Base-by-base conservation (phyloP, 768 basidiomycete species). In the Boletales sp. region DNA sequence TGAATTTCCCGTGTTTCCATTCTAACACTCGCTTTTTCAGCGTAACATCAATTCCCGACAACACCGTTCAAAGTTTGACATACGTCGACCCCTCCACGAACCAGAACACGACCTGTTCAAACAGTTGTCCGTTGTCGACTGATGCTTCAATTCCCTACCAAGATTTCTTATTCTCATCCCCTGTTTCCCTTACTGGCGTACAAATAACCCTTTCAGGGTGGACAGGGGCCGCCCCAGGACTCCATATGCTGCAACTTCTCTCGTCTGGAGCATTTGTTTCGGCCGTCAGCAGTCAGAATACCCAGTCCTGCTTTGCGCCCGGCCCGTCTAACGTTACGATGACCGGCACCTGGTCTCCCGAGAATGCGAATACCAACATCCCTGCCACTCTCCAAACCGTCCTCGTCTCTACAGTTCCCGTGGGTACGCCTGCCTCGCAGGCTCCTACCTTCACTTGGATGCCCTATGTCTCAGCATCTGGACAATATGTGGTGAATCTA, bases 201-300 rank as follows among this genome's bases (percentile, higher is more conserved):
- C 86, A 94, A 67, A 74, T 99, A 60, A 86, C 83, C 48, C 74
- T 98, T 17, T 82, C 85, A 8, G 71, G 75, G 41, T 95, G 87
- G 78, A 77, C 72, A 40, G 95, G 94, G 34, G 68, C 74, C 9
- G 80, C 83, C 8, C 80, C 90, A 4, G 96, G 94, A 38, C 71
- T 99, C 32, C 93, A 95, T 65, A 75, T 96, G 44, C 65, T 98
- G n/a, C 92, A 98, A 61, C 74, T 98, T 14, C 81, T 99, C 17
- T 94, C 92, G 3, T 86, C 90, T 15, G 96, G 95, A 51, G 88
- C 94, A 14, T 94, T 89, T 60, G 90, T 86, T 12, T 92, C 91
- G 1, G 80, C 91, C 2, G 69, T 89, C 48, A 64, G 70, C 44
- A 62, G 62, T 14, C 74, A 83, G 46, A 90, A 94, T 59, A 70